phyloP scores from a whole-genome alignment of 495 filamentous ascomycete genomes.

The Penicillium canariense region DNA sequence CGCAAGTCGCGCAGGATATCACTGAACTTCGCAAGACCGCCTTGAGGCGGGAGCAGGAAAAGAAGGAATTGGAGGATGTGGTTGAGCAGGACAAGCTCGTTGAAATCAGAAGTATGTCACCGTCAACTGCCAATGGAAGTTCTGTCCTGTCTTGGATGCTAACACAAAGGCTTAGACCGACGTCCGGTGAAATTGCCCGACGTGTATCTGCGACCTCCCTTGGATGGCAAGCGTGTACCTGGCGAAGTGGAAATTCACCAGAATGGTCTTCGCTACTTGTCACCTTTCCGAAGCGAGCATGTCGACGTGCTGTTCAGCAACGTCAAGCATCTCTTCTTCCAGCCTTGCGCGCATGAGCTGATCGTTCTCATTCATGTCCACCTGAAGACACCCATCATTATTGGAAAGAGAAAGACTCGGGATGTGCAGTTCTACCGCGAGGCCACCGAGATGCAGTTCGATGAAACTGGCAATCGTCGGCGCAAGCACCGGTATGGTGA shows the following conservation, averaged over 20 bases:
- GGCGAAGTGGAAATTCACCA: conserved; percentile 97
- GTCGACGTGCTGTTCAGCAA: conserved; percentile 98
- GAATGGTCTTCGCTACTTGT: conserved; percentile 96
- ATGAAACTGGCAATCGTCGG: conserved; percentile 97
- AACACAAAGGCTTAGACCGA: conserved; percentile 55
- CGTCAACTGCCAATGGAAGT: background rate
- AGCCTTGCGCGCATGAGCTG: conserved; percentile 90
- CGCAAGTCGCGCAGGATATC: conserved; percentile 85
- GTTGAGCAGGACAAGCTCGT: conserved; percentile 97
- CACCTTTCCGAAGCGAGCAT: conserved; percentile 75
- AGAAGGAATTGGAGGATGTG: conserved; percentile 99
- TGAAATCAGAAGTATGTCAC: conserved; percentile 75
- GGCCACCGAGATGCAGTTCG: conserved; percentile 97
- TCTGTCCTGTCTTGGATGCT: background rate
- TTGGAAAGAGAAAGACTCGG: conserved; percentile 98
- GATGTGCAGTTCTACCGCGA: conserved; percentile 99
- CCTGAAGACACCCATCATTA: conserved; percentile 95
- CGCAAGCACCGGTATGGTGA: conserved; percentile 98
- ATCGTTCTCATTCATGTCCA: conserved; percentile 98
- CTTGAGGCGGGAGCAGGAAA: conserved; percentile 89
- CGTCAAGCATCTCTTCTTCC: conserved; percentile 98
- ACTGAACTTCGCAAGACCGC: conserved; percentile 90
- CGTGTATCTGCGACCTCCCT: conserved; percentile 87
- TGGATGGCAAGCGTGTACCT: conserved; percentile 94
- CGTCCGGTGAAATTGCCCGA: conserved; percentile 84